Evolutionary conservation across 495 filamentous ascomycete species (phyloP).

Genomic region (Aspergillus asperescens): DNA sequence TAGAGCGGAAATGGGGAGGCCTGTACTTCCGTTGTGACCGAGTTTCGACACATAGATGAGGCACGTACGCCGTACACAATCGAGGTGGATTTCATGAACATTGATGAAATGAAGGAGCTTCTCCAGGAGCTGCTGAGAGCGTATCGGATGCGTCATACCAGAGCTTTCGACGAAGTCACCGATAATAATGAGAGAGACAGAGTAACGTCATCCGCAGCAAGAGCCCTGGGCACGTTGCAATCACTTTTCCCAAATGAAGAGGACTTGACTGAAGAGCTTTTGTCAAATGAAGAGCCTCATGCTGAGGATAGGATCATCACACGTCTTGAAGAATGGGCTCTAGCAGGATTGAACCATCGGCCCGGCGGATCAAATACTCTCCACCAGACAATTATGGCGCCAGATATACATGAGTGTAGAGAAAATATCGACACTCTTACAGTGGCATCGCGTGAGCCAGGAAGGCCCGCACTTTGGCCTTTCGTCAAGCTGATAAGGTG

Average conservation of each 20-base stretch:
- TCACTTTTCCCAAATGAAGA: slow-evolving; percentile 20
- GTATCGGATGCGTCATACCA: neutral
- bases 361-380: slow-evolving; percentile 16
- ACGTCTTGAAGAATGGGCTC: slow-evolving; percentile 17
- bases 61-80: slow-evolving; percentile 22
- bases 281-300: slow-evolving; percentile 12
- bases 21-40: slow-evolving; percentile 32
- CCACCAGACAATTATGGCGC: slow-evolving; percentile 10
- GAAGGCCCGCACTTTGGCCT: slow-evolving; percentile 23
- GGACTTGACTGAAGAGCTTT: slow-evolving; percentile 18
- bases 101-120: slow-evolving; percentile 19
- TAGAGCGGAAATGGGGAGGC: slow-evolving; percentile 27
- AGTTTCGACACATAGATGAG: slow-evolving; percentile 26
- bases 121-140: slow-evolving; percentile 21
- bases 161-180: neutral
- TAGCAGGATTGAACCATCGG: slow-evolving; percentile 2
- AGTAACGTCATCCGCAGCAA: neutral
- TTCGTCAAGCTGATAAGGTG: slow-evolving; percentile 33
- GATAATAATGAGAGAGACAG: slow-evolving; percentile 13
- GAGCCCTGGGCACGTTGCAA: slow-evolving; percentile 20
- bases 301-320: slow-evolving; percentile 10
- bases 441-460: neutral
- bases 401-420: slow-evolving; percentile 18
- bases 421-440: slow-evolving; percentile 19
- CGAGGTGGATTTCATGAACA: slow-evolving; percentile 27